Conservation (phyloP, 805 yeast species). For the Danielia oregonensis region DNA sequence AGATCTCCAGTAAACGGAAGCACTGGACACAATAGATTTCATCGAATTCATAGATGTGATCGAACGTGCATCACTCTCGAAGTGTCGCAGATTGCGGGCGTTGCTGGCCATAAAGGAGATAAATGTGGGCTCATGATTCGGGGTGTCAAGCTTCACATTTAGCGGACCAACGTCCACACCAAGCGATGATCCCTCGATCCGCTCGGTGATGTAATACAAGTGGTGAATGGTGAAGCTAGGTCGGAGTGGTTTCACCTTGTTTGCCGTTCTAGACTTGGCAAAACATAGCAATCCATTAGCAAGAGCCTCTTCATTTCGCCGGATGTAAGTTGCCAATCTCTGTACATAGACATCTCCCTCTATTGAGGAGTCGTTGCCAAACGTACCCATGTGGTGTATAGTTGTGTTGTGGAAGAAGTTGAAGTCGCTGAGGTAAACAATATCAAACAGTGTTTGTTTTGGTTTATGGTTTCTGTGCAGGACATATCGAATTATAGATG, state of each 20-base stretch:
- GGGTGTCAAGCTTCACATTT: slow-evolving; percentile 55
- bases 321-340: slow-evolving; percentile 49
- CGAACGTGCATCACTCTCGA: slow-evolving; percentile 44
- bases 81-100: slow-evolving; percentile 39
- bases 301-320: slow-evolving; percentile 53
- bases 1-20: slow-evolving; percentile 39
- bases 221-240: slow-evolving; percentile 61
- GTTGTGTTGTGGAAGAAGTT: not conserved
- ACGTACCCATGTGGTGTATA: slow-evolving; percentile 19
- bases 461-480: not conserved
- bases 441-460: not conserved
- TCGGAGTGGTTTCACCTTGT: slow-evolving; percentile 48
- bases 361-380: slow-evolving; percentile 31
- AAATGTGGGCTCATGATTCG: slow-evolving; percentile 49
- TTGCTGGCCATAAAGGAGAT: slow-evolving; percentile 60
- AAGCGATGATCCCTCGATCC: slow-evolving; percentile 46
- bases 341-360: slow-evolving; percentile 60
- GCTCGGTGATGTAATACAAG: slow-evolving; percentile 56
- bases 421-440: not conserved
- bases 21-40: slow-evolving; percentile 45
- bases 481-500: too few relatives aligned
- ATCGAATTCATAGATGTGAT: slow-evolving; percentile 58
- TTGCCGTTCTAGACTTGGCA: slow-evolving; percentile 30
- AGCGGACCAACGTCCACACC: slow-evolving; percentile 59
- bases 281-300: slow-evolving; percentile 58